Evolutionary conservation across 768 basidiomycete genomes (phyloP).

Genomic region (Phlegmacium glaucopus): DNA sequence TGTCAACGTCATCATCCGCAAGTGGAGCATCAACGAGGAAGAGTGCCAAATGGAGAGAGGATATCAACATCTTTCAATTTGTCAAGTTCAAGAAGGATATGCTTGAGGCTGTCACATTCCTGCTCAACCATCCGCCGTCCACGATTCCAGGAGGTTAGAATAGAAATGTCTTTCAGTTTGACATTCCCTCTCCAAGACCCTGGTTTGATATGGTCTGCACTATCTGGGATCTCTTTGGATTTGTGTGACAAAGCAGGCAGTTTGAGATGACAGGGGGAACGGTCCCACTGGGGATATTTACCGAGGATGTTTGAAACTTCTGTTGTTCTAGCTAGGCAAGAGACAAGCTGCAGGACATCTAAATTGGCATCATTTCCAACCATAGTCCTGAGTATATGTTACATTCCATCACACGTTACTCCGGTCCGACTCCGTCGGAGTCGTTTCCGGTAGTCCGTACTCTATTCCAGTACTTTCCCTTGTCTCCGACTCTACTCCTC

Average conservation of each 20-base stretch:
- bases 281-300: constrained; percentile 36
- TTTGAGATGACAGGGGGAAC: constrained; percentile 27
- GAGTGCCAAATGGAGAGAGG: constrained; percentile 11
- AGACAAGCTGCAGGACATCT: constrained; percentile 23
- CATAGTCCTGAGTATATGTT: too few relatives aligned
- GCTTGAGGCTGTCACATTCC: constrained; percentile 3
- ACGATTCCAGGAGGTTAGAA: constrained; percentile 27
- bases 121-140: constrained; percentile 20
- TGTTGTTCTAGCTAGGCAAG: constrained; percentile 24
- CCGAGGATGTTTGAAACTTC: constrained; percentile 32
- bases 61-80: constrained; percentile 3
- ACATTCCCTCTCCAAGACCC: constrained; percentile 32
- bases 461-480: too few relatives aligned
- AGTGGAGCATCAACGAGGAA: constrained; percentile 12
- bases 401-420: too few relatives aligned
- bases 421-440: too few relatives aligned
- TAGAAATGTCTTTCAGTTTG: constrained; percentile 18
- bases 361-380: constrained; percentile 29
- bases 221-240: constrained; percentile 14
- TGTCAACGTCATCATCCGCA: constrained; percentile 15
- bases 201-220: constrained; percentile 33
- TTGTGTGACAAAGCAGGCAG: constrained; percentile 24
- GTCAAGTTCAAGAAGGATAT: constrained; percentile 6
- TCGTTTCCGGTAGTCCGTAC: too few relatives aligned
- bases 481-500: too few relatives aligned